Evolutionary conservation across 441 rosid species (phyloP), one percentile per base, ranked within the genome.

Genomic region (Pelargonium fulgidum): DNA sequence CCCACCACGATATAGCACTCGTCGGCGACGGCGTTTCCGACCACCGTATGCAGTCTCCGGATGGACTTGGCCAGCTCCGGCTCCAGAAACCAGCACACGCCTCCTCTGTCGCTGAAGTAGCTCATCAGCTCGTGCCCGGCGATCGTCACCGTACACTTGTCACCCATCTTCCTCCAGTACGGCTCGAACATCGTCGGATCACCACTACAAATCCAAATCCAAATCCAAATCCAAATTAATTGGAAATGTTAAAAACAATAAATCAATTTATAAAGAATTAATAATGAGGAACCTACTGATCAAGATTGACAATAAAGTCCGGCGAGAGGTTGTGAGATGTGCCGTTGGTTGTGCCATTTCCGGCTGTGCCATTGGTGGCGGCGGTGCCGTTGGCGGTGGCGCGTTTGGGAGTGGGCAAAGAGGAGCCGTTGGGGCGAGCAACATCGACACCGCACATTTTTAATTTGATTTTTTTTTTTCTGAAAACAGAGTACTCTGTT

Each of bases 291-390:
- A 74, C 80, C 64, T 41, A 86, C 91, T 76, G 81, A 12, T 82
- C 84, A 11, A 85, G 82, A 69, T 85, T 78, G 82, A 86, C 68
- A 13, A 73, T 2, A 62, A 78, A 56, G 29, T 74, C 79, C 1
- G 75, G 36, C 1, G 83, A 68, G 44, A 68, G 68, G 41, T 20
- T 1, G 17, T 68, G 56, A 13, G 36, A 50, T 52, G 33, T n/a
- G 66, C 50, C 71, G 4, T 54, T 72, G n/a, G 70, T 7, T 3
- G 73, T 3, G 11, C 73, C 54, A 39, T 44, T 52, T 1, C 72
- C 70, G 68, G 1, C 24, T 2, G 58, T 16, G 36, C 3, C 58
- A 16, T 50, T 50, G 58, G 16, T n/a, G 19, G 41, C 1, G 41
- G 41, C 70, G 2, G 58, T 45, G 45, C 3, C 58, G 19, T 50